Evolutionary conservation across 352 stramenopile genomes (phyloP).

Genomic region (Phytophthora syringae): DNA sequence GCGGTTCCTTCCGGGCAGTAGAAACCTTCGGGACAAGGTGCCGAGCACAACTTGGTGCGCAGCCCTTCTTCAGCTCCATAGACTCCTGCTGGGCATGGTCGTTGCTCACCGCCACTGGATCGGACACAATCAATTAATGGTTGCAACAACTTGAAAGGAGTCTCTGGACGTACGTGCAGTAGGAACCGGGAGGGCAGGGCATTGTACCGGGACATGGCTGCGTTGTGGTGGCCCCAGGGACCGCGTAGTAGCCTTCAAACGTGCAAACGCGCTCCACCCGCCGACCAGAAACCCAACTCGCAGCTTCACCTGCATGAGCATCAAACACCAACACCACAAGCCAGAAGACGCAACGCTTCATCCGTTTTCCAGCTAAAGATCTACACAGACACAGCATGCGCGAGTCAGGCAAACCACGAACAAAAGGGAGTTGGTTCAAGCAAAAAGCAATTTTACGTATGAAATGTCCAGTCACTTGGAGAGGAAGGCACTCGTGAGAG

Average conservation of each 20-base stretch:
- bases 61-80: slow-evolving; percentile 62
- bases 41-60: slow-evolving; percentile 51
- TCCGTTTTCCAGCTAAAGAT: slow-evolving; percentile 23
- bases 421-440: background rate
- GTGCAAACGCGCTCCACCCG: slow-evolving; percentile 35
- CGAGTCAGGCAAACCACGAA: background rate
- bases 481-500: slow-evolving; percentile 16
- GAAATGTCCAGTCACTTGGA: slow-evolving; percentile 40
- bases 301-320: slow-evolving; percentile 9
- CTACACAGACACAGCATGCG: too few species aligned
- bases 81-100: slow-evolving; percentile 59
- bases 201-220: slow-evolving; percentile 47
- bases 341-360: slow-evolving; percentile 9
- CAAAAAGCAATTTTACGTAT: slow-evolving; percentile 47
- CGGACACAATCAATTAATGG: background rate
- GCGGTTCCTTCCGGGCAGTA: slow-evolving; percentile 59
- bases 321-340: background rate
- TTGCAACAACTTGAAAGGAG: background rate
- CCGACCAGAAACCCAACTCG: slow-evolving; percentile 10
- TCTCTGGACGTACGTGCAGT: slow-evolving; percentile 55
- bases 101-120: slow-evolving; percentile 41
- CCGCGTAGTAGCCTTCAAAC: slow-evolving; percentile 63
- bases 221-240: slow-evolving; percentile 40
- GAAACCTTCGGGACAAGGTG: slow-evolving; percentile 63
- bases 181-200: slow-evolving; percentile 58